Percentiles rank a stretch among this genome's conserved stretches.
Evolutionary conservation across 306 rosid genomes (phyloP).

Genomic region (Vicia faba): DNA sequence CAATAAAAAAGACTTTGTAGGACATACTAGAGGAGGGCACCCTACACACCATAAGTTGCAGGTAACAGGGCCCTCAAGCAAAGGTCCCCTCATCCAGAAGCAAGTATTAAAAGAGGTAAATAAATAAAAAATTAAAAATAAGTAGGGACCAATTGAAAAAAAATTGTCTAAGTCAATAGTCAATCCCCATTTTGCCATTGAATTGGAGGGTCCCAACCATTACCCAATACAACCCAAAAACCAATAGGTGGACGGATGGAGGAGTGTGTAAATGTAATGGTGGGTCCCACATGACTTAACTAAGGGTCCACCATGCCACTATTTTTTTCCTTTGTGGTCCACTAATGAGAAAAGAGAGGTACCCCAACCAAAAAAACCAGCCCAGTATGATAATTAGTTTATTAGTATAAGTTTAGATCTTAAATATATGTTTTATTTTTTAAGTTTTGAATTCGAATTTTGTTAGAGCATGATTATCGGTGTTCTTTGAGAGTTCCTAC

Average conservation of each 20-base stretch:
- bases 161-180: conserved; percentile 6
- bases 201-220: conserved; percentile 35
- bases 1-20: not conserved
- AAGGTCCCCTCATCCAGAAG: conserved; percentile 45
- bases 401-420: too few relatives aligned
- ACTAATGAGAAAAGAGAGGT: conserved; percentile 20
- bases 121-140: conserved; percentile 5
- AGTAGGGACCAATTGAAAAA: conserved; percentile 32
- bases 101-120: not conserved
- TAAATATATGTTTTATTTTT: too few relatives aligned
- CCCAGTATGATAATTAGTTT: too few relatives aligned
- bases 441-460: too few relatives aligned
- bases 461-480: too few relatives aligned
- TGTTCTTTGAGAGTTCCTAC: too few relatives aligned
- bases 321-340: conserved; percentile 38
- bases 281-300: conserved; percentile 37
- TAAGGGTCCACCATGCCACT: conserved; percentile 37
- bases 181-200: conserved; percentile 32
- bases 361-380: conserved; percentile 24
- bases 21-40: conserved; percentile 20
- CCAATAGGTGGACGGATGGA: conserved; percentile 3
- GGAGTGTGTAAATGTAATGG: conserved; percentile 33
- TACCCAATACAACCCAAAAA: not conserved
- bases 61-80: conserved; percentile 36
- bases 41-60: conserved; percentile 41